Base-by-base conservation (phyloP, 192 early-diverging fungal species). In the Coemansia reversa region DNA sequence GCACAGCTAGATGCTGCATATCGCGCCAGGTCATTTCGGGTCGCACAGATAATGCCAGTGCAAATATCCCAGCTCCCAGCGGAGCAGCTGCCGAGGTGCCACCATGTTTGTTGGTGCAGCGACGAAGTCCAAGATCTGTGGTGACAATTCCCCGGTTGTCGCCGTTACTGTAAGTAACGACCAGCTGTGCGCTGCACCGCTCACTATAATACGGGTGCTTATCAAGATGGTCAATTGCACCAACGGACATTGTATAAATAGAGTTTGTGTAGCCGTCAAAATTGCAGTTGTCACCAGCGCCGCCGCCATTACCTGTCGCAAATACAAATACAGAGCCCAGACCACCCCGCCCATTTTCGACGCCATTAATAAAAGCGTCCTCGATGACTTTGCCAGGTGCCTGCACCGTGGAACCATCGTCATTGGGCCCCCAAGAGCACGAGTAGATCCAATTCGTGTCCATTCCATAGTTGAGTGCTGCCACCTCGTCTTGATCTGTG, bases 21-120 rank as follows among this genome's bases (percentile, higher is more conserved):
- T 98, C 95, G 22, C 97, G 81, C 97, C 97, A 99, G 33, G 84
- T 88, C 48, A 99, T 84, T 55, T 99, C 97, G n/a, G 97, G 93
- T 3, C 95, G 87, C 4, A 88, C 70, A 8, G 86, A 86, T 25
- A 98, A 72, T 0, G 91, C 94, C 12, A 98, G 84, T 4, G 95
- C 92, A 74, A 92, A 90, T 24, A 97, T 85, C 25, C 95, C 97
- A 0, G 95, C 88, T 5, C 89, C 95, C 33, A 99, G 69, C 3
- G 97, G 95, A 0, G 97, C 97, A 6, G 97, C 95, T 6, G 95
- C 97, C 14, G 93, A 94, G 9, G 97, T 99, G 3, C 97, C 97
- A 27, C 93, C 91, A 69, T 97, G 95, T 22, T 72, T 69, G 60
- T 75, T 69, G 0, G 93, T 92, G 77, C 93, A 99, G 24, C 80